phyloP scores from a whole-genome alignment of 495 filamentous ascomycete species.

The Hyphodiscus hymeniophilus region DNA sequence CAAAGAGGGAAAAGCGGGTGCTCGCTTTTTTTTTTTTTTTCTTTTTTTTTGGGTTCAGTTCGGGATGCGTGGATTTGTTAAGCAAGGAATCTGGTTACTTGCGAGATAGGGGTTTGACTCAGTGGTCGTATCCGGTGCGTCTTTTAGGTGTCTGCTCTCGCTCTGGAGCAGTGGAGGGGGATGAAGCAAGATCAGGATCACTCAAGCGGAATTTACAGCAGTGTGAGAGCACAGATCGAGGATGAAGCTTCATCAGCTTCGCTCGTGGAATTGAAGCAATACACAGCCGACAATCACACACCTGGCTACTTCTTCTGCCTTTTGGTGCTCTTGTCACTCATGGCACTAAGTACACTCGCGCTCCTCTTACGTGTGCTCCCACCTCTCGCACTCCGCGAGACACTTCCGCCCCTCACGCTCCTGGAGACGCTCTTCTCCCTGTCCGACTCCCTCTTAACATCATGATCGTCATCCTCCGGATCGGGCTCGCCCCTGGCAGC shows the following conservation, averaged over 20 bases:
- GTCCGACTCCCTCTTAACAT: constrained; percentile 19
- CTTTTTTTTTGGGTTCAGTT: too few species aligned
- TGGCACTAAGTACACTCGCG: constrained; percentile 62
- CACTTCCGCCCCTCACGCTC: constrained; percentile 19
- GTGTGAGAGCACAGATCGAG: too few species aligned
- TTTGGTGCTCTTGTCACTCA: constrained; percentile 64
- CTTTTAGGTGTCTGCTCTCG: neutral
- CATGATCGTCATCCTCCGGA: constrained; percentile 17
- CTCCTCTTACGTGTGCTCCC: constrained; percentile 52
- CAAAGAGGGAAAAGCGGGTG: too few species aligned
- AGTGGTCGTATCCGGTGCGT: constrained; percentile 1
- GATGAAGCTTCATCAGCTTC: too few species aligned
- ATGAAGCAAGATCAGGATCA: too few species aligned
- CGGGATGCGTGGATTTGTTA: too few species aligned
- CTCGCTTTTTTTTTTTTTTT: too few species aligned
- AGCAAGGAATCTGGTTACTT: too few species aligned
- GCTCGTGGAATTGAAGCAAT: too few species aligned
- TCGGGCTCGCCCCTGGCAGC: constrained; percentile 14
- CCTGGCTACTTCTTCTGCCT: constrained; percentile 54
- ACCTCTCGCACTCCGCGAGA: constrained; percentile 11
- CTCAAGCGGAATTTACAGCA: too few species aligned
- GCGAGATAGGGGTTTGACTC: too few species aligned
- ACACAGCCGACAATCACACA: too few species aligned
- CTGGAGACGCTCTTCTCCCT: constrained; percentile 17
- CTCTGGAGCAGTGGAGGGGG: neutral